phyloP scores from a whole-genome alignment of 371 early-diverging fungal genomes.

The Mortierella sp. region DNA sequence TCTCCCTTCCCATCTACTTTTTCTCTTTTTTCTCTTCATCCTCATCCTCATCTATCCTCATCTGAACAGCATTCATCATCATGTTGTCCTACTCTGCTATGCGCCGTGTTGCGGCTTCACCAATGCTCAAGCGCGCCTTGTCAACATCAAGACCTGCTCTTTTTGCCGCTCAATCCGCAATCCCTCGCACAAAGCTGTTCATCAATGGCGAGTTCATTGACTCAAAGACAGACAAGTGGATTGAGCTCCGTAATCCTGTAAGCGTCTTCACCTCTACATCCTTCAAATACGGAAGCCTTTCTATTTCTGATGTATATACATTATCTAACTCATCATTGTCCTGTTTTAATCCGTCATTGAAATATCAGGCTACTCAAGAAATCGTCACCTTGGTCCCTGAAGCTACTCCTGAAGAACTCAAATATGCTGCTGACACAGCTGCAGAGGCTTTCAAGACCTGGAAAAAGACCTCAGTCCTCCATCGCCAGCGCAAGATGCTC shows the following conservation, averaged over 20 bases:
- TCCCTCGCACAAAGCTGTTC: conserved; percentile 77
- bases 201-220: conserved; percentile 96
- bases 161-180: conserved; percentile 49
- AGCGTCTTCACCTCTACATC: not conserved
- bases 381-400: conserved; percentile 92
- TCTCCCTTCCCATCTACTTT: not conserved
- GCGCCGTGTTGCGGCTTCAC: conserved; percentile 52
- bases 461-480: conserved; percentile 87
- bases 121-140: conserved; percentile 50
- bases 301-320: not conserved
- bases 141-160: conserved; percentile 49
- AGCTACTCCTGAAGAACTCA: conserved; percentile 88
- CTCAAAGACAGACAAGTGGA: conserved; percentile 89
- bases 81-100: conserved; percentile 53
- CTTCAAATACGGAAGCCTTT: too few species aligned
- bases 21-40: not conserved
- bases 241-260: conserved; percentile 93
- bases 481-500: conserved; percentile 93
- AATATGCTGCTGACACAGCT: conserved; percentile 84
- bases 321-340: not conserved
- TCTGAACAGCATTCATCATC: conserved; percentile 5
- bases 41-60: not conserved
- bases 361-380: conserved; percentile 90
- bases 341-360: not conserved
- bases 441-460: conserved; percentile 89